phyloP scores from a whole-genome alignment of 345 rosid genomes.

The Populus euphratica region DNA sequence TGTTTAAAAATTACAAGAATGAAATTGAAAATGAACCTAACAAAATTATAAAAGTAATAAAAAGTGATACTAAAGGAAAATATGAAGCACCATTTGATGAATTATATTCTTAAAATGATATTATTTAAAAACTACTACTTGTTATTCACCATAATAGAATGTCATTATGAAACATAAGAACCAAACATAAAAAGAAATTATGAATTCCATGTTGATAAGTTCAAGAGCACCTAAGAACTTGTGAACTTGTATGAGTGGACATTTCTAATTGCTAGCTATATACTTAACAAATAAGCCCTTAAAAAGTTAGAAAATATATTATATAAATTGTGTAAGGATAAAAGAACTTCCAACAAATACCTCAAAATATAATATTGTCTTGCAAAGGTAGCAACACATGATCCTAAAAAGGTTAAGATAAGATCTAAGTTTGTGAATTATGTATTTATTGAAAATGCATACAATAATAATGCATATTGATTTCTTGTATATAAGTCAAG shows the following conservation, averaged over 20 bases:
- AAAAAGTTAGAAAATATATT: not conserved
- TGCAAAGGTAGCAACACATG: not conserved
- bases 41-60: no score
- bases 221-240: not conserved
- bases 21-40: no score
- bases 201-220: not conserved
- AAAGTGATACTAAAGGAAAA: rapidly evolving
- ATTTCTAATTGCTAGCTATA: not conserved
- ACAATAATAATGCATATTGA: not conserved
- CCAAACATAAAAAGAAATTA: not conserved
- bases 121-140: not conserved
- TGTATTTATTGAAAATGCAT: not conserved
- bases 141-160: no score
- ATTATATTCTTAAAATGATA: not conserved
- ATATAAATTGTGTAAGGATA: not conserved
- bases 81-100: not conserved
- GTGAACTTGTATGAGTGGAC: no score
- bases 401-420: not conserved
- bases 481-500: not conserved
- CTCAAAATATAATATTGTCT: not conserved
- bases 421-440: not conserved
- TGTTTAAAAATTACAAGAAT: no score
- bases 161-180: no score
- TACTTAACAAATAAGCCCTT: not conserved
- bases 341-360: not conserved